A percentile compares a stretch with the other conserved stretches of the same genome.
These are phyloP conservation scores for Bipolaris victoriae DNA, from an alignment of 2,329 filamentous ascomycete species.

Conservation along the genomic window DNA sequence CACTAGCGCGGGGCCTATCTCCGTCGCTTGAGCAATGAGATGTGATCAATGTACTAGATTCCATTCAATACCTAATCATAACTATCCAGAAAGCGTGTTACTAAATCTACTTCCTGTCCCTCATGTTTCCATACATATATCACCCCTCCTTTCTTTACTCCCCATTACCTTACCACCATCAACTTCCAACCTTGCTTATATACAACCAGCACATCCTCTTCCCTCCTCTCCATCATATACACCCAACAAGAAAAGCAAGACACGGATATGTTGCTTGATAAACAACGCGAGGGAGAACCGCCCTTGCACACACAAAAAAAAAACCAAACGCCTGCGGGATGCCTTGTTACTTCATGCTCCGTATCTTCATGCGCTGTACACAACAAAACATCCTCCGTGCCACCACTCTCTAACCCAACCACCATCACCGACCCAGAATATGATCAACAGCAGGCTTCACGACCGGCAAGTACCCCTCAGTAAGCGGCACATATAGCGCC, in stretches of 20 bases:
- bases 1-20: constrained; percentile 15
- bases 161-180: too few relatives aligned
- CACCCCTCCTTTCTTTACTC: too few relatives aligned
- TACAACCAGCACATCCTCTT: not conserved
- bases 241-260: not conserved
- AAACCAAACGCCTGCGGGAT: constrained; percentile 3
- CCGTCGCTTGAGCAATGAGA: not conserved
- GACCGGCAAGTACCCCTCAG: constrained; percentile 24
- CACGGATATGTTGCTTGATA: constrained; percentile 1
- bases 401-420: not conserved
- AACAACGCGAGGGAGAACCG: too few relatives aligned
- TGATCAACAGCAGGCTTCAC: constrained; percentile 27
- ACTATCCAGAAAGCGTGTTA: not conserved
- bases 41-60: not conserved
- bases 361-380: not conserved
- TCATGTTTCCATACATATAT: too few relatives aligned
- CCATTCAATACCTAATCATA: not conserved
- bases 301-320: not conserved
- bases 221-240: not conserved
- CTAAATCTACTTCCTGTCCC: not conserved
- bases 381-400: not conserved
- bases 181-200: not conserved
- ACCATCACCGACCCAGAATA: constrained; percentile 15
- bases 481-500: constrained; percentile 31
- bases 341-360: constrained; percentile 2